phyloP scores from a whole-genome alignment of 352 stramenopile genomes.

The Phytophthora hibernalis region DNA sequence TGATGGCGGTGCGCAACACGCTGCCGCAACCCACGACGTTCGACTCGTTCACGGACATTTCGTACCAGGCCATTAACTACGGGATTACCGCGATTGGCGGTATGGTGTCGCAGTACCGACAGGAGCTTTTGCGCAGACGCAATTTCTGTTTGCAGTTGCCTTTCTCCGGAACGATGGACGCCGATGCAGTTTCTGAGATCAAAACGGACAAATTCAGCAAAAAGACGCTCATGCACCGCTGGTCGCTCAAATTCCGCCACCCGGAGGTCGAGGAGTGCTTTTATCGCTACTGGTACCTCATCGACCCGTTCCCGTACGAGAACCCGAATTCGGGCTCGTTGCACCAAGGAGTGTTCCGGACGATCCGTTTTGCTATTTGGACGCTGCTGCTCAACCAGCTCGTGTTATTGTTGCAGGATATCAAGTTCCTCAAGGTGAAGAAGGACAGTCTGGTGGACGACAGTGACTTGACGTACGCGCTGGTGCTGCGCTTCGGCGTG shows the following conservation, averaged over 20 bases:
- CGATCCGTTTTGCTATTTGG: conserved; percentile 79
- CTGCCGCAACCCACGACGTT: conserved; percentile 49
- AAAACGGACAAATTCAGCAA: conserved; percentile 81
- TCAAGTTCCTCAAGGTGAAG: conserved; percentile 81
- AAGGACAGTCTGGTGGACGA: conserved; percentile 56
- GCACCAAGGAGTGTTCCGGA: conserved; percentile 74
- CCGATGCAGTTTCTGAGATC: conserved; percentile 64
- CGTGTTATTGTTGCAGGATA: conserved; percentile 77
- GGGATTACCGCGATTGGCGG: conserved; percentile 78
- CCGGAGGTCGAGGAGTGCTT: conserved; percentile 81
- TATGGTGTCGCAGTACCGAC: conserved; percentile 88
- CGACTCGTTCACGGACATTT: conserved; percentile 78
- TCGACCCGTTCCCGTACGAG: conserved; percentile 85
- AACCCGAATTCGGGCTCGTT: conserved; percentile 82
- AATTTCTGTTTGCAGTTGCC: conserved; percentile 84
- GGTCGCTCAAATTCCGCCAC: conserved; percentile 77
- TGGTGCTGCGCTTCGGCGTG: conserved; percentile 72
- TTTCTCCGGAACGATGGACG: conserved; percentile 75
- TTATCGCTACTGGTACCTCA: conserved; percentile 89
- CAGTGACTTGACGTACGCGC: conserved; percentile 62
- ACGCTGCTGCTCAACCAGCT: conserved; percentile 77
- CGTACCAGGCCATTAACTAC: conserved; percentile 88
- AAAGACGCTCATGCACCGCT: conserved; percentile 66
- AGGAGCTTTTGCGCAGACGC: conserved; percentile 73
- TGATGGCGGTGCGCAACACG: conserved; percentile 52